Percentiles rank a stretch among this genome's conserved stretches.
These are phyloP conservation scores for Salvia rosmarinus DNA, from an alignment of 257 asterid species.

Conservation along the genomic window DNA sequence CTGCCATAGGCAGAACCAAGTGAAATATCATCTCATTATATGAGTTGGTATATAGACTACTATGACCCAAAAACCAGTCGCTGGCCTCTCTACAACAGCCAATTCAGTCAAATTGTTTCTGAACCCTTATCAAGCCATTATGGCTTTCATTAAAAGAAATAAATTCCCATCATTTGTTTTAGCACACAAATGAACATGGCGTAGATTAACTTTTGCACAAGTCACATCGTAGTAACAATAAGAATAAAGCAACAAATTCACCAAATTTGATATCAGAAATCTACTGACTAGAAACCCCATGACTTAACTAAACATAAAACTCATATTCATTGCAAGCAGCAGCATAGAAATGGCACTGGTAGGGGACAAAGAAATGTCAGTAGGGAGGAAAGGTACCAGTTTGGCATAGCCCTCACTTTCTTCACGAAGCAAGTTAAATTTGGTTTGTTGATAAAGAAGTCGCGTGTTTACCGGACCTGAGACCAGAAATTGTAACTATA, in stretches of 20 bases:
- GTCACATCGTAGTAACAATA: background rate
- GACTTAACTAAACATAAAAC: background rate
- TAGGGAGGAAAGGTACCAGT: slow-evolving; percentile 55
- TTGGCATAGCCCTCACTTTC: slow-evolving; percentile 99
- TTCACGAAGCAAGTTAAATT: slow-evolving; percentile 95
- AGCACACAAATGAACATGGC: background rate
- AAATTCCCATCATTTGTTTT: slow-evolving; percentile 1
- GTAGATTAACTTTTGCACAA: slow-evolving; percentile 1
- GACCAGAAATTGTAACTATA: slow-evolving; percentile 31
- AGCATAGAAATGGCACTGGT: slow-evolving; percentile 18
- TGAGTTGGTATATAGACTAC: background rate
- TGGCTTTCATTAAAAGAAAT: background rate
- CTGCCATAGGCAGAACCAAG: background rate
- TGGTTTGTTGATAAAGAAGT: slow-evolving; percentile 99
- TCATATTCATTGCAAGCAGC: slow-evolving; percentile 15
- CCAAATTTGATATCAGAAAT: slow-evolving; percentile 20
- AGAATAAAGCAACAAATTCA: slow-evolving; percentile 1
- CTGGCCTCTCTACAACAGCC: background rate
- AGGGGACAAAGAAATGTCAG: slow-evolving; percentile 22
- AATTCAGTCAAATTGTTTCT: slow-evolving; percentile 12
- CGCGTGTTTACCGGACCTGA: slow-evolving; percentile 99
- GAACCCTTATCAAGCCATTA: background rate
- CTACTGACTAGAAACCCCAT: background rate
- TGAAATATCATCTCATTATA: background rate
- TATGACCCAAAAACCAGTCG: background rate